Evolutionary conservation across 805 yeast genomes (phyloP).

Genomic region (Kregervanrija fluxuum): DNA sequence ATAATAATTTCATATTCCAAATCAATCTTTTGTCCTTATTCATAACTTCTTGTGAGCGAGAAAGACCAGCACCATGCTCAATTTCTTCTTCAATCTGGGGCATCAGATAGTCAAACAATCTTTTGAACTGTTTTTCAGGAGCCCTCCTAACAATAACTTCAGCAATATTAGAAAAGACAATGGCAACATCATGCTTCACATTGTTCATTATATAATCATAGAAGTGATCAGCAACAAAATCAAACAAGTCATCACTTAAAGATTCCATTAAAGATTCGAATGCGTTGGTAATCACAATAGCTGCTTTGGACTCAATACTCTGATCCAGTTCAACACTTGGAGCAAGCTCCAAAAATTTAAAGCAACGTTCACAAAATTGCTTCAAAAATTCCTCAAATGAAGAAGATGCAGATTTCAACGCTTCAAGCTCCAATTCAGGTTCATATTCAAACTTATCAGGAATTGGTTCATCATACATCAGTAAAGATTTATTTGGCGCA

Average conservation of each 20-base stretch:
- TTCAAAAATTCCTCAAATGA: conserved; percentile 56
- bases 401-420: conserved; percentile 67
- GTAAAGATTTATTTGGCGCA: conserved; percentile 18
- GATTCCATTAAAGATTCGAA: conserved; percentile 50
- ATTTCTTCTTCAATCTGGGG: conserved; percentile 59
- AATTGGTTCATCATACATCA: conserved; percentile 15
- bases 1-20: conserved; percentile 62
- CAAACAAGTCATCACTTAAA: conserved; percentile 48
- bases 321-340: conserved; percentile 50
- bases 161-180: conserved; percentile 62
- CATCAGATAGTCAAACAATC: conserved; percentile 37
- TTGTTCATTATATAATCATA: conserved; percentile 54
- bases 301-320: conserved; percentile 44
- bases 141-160: conserved; percentile 66
- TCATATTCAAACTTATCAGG: conserved; percentile 33
- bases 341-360: conserved; percentile 58
- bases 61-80: conserved; percentile 75
- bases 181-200: conserved; percentile 52
- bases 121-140: conserved; percentile 39
- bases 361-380: conserved; percentile 49
- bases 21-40: conserved; percentile 75
- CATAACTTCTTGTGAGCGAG: conserved; percentile 56
- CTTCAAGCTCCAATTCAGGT: conserved; percentile 39
- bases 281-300: conserved; percentile 29
- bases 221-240: conserved; percentile 37